phyloP scores from a whole-genome alignment of 202 grass and related monocot species.

The Zizania palustris region DNA sequence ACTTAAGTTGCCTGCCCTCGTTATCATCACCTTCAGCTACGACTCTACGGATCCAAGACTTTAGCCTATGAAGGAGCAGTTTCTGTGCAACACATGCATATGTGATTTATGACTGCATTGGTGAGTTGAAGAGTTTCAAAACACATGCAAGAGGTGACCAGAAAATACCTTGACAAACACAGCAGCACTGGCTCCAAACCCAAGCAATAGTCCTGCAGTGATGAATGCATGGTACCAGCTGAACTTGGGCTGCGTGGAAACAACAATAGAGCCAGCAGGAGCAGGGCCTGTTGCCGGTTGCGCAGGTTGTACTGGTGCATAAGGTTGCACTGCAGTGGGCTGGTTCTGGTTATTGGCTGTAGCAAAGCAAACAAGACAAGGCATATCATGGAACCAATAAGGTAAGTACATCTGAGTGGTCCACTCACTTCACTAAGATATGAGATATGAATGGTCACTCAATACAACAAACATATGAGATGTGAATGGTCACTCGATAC shows the following conservation, averaged over 20 bases:
- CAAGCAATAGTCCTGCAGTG: conserved; percentile 67
- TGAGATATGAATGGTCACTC: too few relatives aligned
- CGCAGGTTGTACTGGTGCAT: conserved; percentile 19
- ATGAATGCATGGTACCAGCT: conserved; percentile 71
- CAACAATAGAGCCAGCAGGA: conserved; percentile 17
- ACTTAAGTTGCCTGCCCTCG: conserved; percentile 40
- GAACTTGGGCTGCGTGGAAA: conserved; percentile 38
- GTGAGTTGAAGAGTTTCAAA: background rate
- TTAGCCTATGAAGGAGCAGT: conserved; percentile 67
- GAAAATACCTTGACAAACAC: conserved; percentile 67
- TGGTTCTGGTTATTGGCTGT: conserved; percentile 37
- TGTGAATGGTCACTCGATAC: too few relatives aligned
- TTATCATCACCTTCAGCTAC: conserved; percentile 59
- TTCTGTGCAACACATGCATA: conserved; percentile 52
- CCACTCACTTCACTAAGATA: too few relatives aligned
- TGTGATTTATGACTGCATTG: background rate
- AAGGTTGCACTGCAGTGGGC: conserved; percentile 15
- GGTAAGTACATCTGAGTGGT: too few relatives aligned
- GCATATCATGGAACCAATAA: background rate
- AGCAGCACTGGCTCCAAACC: conserved; percentile 58
- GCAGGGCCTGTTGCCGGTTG: conserved; percentile 21
- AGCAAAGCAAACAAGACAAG: conserved; percentile 13
- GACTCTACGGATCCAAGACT: conserved; percentile 77
- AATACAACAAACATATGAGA: too few relatives aligned
- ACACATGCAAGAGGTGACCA: background rate